Percentiles rank a stretch among this genome's conserved stretches.
Evolutionary conservation across 495 filamentous ascomycete species (phyloP).

Genomic region (Cudoniella acicularis): DNA sequence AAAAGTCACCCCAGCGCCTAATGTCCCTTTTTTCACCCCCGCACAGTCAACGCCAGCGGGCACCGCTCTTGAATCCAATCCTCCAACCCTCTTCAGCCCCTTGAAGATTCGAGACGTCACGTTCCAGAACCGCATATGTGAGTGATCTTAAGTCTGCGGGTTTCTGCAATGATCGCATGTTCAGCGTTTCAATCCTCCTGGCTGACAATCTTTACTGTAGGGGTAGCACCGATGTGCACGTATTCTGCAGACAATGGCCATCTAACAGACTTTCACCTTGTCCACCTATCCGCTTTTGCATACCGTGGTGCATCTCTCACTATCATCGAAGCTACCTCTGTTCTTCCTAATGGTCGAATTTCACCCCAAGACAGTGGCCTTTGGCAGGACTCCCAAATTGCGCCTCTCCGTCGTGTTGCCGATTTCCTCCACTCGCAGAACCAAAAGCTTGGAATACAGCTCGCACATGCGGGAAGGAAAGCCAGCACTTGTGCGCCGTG

Average conservation of each 20-base stretch:
- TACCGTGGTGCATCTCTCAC: conserved; percentile 61
- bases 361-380: conserved; percentile 65
- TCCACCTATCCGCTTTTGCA: conserved; percentile 58
- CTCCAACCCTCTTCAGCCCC: conserved; percentile 63
- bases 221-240: conserved; percentile 61
- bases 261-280: conserved; percentile 66
- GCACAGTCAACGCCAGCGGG: conserved; percentile 60
- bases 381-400: conserved; percentile 68
- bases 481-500: conserved; percentile 62
- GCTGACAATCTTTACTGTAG: background rate
- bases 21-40: conserved; percentile 63
- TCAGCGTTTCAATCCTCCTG: background rate
- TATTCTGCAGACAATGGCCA: conserved; percentile 67
- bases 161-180: conserved; percentile 15
- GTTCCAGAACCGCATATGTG: conserved; percentile 66
- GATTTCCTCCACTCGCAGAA: conserved; percentile 61
- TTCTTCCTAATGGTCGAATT: conserved; percentile 66
- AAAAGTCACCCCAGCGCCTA: conserved; percentile 6
- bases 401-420: conserved; percentile 55
- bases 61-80: conserved; percentile 39
- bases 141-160: conserved; percentile 21
- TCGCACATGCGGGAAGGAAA: conserved; percentile 74
- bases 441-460: conserved; percentile 66
- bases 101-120: conserved; percentile 62
- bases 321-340: conserved; percentile 66